These are phyloP conservation scores for Myriosclerotinia scirpicola DNA, from an alignment of 2,329 filamentous ascomycete species.

Conservation along the genomic window DNA sequence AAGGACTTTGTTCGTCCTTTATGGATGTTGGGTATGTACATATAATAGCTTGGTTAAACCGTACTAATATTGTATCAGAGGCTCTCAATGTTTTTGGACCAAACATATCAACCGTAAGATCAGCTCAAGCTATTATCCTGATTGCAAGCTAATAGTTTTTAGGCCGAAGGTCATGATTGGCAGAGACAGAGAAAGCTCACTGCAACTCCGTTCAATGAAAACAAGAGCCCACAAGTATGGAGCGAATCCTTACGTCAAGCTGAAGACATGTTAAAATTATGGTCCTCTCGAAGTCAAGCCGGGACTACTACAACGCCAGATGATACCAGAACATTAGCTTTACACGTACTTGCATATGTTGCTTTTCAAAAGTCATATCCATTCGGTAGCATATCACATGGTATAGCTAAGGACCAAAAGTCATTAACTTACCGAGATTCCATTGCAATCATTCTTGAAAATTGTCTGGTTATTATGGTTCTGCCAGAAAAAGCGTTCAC, in stretches of 20 bases:
- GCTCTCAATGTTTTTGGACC: constrained; percentile 17
- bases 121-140: neutral
- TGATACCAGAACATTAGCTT: neutral
- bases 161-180: constrained; percentile 40
- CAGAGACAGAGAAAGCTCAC: constrained; percentile 47
- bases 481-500: constrained; percentile 5
- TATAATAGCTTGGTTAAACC: neutral
- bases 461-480: constrained; percentile 2
- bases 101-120: constrained; percentile 14
- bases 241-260: constrained; percentile 41
- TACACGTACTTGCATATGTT: constrained; percentile 27
- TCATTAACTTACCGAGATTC: constrained; percentile 19
- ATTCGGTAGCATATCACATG: constrained; percentile 4
- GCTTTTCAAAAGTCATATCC: constrained; percentile 20
- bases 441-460: constrained; percentile 13
- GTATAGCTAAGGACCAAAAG: neutral
- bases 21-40: constrained; percentile 13
- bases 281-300: constrained; percentile 5
- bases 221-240: constrained; percentile 45
- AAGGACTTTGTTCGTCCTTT: constrained; percentile 6
- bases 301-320: neutral
- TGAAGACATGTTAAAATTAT: constrained; percentile 14
- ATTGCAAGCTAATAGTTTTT: neutral
- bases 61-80: neutral
- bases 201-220: constrained; percentile 46